Evolutionary conservation across 2,329 filamentous ascomycete species (phyloP).

Genomic region (Rugonectria rugulosa): DNA sequence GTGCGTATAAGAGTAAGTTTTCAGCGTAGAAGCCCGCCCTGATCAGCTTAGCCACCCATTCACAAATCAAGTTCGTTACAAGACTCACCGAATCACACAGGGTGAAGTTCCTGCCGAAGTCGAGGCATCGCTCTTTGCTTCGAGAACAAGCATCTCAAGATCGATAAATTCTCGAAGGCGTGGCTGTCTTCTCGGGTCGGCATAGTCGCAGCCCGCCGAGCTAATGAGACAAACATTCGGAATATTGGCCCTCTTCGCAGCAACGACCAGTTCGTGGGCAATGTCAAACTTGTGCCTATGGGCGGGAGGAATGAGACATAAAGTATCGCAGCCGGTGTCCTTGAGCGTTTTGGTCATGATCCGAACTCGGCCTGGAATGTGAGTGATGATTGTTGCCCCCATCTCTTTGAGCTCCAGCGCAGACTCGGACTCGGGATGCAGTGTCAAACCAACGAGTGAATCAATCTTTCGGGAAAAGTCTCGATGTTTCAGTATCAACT

Average conservation of each 20-base stretch:
- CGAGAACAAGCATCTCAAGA: constrained; percentile 53
- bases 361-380: constrained; percentile 50
- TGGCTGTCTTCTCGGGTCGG: constrained; percentile 56
- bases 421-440: constrained; percentile 47
- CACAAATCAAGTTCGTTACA: background rate
- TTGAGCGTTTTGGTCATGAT: constrained; percentile 49
- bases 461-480: constrained; percentile 52
- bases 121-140: constrained; percentile 51
- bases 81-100: constrained; percentile 52
- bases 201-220: constrained; percentile 58
- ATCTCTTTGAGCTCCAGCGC: constrained; percentile 50
- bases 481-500: constrained; percentile 53
- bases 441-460: constrained; percentile 50
- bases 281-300: constrained; percentile 56
- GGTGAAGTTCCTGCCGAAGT: constrained; percentile 51
- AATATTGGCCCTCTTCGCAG: constrained; percentile 53
- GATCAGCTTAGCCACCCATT: background rate
- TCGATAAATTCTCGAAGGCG: constrained; percentile 59
- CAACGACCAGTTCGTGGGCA: constrained; percentile 52
- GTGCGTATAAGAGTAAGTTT: constrained; percentile 57
- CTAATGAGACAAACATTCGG: constrained; percentile 57
- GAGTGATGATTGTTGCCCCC: constrained; percentile 52
- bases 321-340: constrained; percentile 53
- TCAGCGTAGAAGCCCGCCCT: constrained; percentile 60
- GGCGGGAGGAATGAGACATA: constrained; percentile 58